phyloP scores from a whole-genome alignment of 2,329 filamentous ascomycete species.

The Raffaelea arxii region DNA sequence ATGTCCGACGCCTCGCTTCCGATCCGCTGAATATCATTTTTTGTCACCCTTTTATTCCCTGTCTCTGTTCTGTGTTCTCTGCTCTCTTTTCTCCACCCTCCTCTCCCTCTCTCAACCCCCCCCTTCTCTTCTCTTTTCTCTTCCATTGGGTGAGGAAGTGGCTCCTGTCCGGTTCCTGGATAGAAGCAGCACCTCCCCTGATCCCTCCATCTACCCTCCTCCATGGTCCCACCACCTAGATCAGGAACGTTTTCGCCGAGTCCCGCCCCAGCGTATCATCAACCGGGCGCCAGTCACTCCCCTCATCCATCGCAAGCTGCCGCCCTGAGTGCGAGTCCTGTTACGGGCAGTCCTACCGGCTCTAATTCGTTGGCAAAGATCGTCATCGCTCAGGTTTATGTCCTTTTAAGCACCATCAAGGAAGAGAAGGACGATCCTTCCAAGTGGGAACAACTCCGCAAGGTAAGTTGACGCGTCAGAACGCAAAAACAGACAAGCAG shows the following conservation, averaged over 20 bases:
- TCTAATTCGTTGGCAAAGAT: constrained; percentile 74
- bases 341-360: constrained; percentile 53
- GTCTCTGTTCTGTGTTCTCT: not conserved
- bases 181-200: constrained; percentile 13
- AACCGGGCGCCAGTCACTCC: constrained; percentile 46
- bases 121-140: constrained; percentile 4
- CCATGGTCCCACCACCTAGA: constrained; percentile 52
- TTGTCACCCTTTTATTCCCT: not conserved
- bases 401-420: constrained; percentile 88
- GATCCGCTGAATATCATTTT: not conserved
- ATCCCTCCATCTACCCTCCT: constrained; percentile 9
- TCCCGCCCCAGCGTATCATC: constrained; percentile 48
- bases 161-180: constrained; percentile 14
- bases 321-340: constrained; percentile 49
- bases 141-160: constrained; percentile 14
- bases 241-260: constrained; percentile 56
- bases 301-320: constrained; percentile 48
- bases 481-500: not conserved
- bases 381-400: constrained; percentile 88
- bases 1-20: constrained; percentile 6
- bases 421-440: constrained; percentile 77
- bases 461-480: too few species aligned
- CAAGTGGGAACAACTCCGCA: constrained; percentile 93
- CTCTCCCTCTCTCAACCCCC: not conserved
- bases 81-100: not conserved